A percentile compares a stretch with the other conserved stretches of the same genome.
Evolutionary conservation across 1,284 basidiomycete genomes (phyloP).

Genomic region (Neolentinus lepideus): DNA sequence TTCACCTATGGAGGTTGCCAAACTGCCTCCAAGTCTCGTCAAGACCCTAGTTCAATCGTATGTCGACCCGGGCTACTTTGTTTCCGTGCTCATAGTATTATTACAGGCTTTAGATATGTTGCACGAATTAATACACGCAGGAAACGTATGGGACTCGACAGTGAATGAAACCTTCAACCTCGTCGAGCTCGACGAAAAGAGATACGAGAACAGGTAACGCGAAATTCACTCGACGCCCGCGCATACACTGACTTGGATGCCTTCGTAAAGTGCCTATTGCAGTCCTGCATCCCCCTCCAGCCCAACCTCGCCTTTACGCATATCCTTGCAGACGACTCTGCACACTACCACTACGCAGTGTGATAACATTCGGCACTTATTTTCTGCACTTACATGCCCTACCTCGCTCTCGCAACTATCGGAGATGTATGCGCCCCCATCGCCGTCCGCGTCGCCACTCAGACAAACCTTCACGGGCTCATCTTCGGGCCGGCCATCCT

Average conservation of each 20-base stretch:
- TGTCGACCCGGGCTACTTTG: background rate
- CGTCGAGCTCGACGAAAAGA: conserved; percentile 63
- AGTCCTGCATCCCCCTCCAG: conserved; percentile 36
- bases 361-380: conserved; percentile 70
- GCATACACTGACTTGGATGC: conserved; percentile 1
- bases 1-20: background rate
- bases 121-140: conserved; percentile 57
- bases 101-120: conserved; percentile 53
- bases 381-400: conserved; percentile 66
- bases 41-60: conserved; percentile 30
- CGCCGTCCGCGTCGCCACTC: conserved; percentile 35
- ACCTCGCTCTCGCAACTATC: conserved; percentile 62
- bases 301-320: conserved; percentile 52
- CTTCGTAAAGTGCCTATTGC: conserved; percentile 23
- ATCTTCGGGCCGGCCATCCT: conserved; percentile 29
- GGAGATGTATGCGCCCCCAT: conserved; percentile 80
- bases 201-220: conserved; percentile 27
- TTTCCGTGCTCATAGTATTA: conserved; percentile 2
- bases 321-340: conserved; percentile 63
- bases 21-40: background rate
- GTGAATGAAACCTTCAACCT: conserved; percentile 58
- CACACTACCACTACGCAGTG: conserved; percentile 70
- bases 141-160: conserved; percentile 62
- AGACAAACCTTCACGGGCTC: conserved; percentile 12
- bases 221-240: background rate